Percentiles rank a stretch among this genome's conserved stretches.
These are phyloP conservation scores for Pyrus bretschneideri DNA, from an alignment of 306 rosid species.

Conservation along the genomic window DNA sequence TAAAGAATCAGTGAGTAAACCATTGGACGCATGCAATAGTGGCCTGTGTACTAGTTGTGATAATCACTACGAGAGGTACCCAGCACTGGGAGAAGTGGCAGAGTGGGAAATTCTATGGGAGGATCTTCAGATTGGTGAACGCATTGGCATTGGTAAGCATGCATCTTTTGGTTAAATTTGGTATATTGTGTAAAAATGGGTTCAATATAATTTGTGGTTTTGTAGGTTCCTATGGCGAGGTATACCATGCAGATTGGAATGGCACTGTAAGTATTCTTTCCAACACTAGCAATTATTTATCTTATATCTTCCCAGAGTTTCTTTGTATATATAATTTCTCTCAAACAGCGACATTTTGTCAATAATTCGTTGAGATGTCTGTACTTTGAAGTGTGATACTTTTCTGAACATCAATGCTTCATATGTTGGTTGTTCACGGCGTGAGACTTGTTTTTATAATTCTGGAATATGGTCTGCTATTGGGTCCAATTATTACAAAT, in stretches of 20 bases:
- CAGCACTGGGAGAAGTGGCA: slow-evolving; percentile 59
- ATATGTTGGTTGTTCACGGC: not conserved
- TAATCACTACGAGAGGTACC: slow-evolving; percentile 39
- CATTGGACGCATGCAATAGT: slow-evolving; percentile 29
- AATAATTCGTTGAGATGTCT: not conserved
- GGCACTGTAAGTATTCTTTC: slow-evolving; percentile 78
- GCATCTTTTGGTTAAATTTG: not conserved
- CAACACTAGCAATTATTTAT: not conserved
- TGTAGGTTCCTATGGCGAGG: slow-evolving; percentile 81
- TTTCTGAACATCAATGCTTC: not conserved
- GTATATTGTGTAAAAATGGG: not conserved
- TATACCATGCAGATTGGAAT: slow-evolving; percentile 80
- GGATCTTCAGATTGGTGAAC: slow-evolving; percentile 93
- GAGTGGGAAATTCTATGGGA: slow-evolving; percentile 98
- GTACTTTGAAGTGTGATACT: not conserved
- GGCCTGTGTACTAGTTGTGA: slow-evolving; percentile 26
- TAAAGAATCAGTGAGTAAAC: slow-evolving; percentile 30
- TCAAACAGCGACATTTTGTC: not conserved
- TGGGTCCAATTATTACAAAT: not conserved
- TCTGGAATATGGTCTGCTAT: not conserved
- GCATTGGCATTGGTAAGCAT: slow-evolving; percentile 95
- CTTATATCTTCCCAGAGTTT: not conserved
- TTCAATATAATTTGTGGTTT: slow-evolving; percentile 7
- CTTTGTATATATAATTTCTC: not conserved
- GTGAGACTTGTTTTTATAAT: not conserved